Evolutionary conservation across 192 early-diverging fungal genomes (phyloP).

Genomic region (Jimgerdemannia lactiflua): DNA sequence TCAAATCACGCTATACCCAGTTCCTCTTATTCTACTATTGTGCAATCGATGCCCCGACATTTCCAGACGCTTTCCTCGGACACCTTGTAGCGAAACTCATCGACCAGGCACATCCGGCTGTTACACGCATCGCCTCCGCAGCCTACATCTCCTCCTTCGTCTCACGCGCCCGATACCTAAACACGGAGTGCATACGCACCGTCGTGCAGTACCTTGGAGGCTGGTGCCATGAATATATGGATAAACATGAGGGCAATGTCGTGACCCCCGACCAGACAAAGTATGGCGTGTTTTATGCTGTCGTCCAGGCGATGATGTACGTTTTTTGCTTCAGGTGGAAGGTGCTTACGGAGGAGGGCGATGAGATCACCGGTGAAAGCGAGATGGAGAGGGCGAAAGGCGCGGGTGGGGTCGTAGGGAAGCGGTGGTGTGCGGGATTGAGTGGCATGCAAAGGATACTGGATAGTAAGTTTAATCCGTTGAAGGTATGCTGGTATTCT

Average conservation of each 20-base stretch:
- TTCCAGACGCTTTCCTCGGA: slow-evolving; percentile 78
- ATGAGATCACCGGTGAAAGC: slow-evolving; percentile 24
- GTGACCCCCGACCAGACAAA: slow-evolving; percentile 51
- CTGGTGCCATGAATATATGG: slow-evolving; percentile 70
- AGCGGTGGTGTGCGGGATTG: slow-evolving; percentile 63
- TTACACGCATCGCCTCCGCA: slow-evolving; percentile 73
- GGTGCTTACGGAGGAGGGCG: slow-evolving; percentile 54
- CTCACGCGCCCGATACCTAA: slow-evolving; percentile 81
- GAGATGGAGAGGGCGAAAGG: not conserved
- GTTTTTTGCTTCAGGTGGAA: slow-evolving; percentile 96
- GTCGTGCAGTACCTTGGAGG: slow-evolving; percentile 64
- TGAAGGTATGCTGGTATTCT: slow-evolving; percentile 37
- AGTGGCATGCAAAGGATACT: slow-evolving; percentile 71
- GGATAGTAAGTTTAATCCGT: slow-evolving; percentile 73
- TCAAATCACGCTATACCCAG: slow-evolving; percentile 89
- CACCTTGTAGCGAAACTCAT: slow-evolving; percentile 61
- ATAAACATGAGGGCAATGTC: slow-evolving; percentile 51
- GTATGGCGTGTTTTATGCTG: slow-evolving; percentile 81
- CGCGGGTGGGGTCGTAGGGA: slow-evolving; percentile 26
- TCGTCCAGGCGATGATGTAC: slow-evolving; percentile 88
- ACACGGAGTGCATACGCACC: slow-evolving; percentile 53
- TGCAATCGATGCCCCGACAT: slow-evolving; percentile 55
- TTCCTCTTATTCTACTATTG: slow-evolving; percentile 87
- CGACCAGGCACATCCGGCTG: slow-evolving; percentile 54
- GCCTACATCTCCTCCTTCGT: slow-evolving; percentile 88